Evolutionary conservation across 768 basidiomycete species (phyloP).

Genomic region (Pleurotus salmoneostramineus): DNA sequence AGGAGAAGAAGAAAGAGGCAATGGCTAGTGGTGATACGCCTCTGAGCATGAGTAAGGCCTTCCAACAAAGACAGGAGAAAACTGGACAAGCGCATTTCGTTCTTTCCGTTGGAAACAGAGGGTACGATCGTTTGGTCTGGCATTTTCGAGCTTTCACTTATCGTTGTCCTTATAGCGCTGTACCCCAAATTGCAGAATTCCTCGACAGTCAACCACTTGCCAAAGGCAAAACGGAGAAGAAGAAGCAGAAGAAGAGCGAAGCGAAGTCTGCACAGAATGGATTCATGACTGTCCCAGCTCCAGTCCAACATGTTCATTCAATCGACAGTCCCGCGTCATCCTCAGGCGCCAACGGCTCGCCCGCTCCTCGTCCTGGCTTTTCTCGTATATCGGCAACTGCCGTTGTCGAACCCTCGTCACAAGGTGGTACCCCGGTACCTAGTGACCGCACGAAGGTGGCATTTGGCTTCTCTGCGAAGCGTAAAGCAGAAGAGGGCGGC

Average conservation of each 20-base stretch:
- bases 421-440: slow-evolving; percentile 54
- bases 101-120: slow-evolving; percentile 88
- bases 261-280: slow-evolving; percentile 47
- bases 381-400: slow-evolving; percentile 66
- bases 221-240: slow-evolving; percentile 81
- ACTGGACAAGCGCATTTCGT: slow-evolving; percentile 96
- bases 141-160: slow-evolving; percentile 8
- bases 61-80: slow-evolving; percentile 90
- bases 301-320: slow-evolving; percentile 27
- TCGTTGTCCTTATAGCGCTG: slow-evolving; percentile 49
- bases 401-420: slow-evolving; percentile 39
- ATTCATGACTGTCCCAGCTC: slow-evolving; percentile 71
- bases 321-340: slow-evolving; percentile 46
- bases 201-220: slow-evolving; percentile 76
- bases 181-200: slow-evolving; percentile 81
- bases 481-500: slow-evolving; percentile 74
- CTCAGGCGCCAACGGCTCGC: slow-evolving; percentile 26
- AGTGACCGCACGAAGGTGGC: slow-evolving; percentile 71
- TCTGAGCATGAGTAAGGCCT: slow-evolving; percentile 90
- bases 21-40: slow-evolving; percentile 97
- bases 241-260: slow-evolving; percentile 74
- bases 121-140: slow-evolving; percentile 39
- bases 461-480: slow-evolving; percentile 75
- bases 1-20: slow-evolving; percentile 90
- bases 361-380: slow-evolving; percentile 69